Evolutionary conservation across 306 rosid genomes (phyloP).

Genomic region (cucumber (Cucumis sativus)): DNA sequence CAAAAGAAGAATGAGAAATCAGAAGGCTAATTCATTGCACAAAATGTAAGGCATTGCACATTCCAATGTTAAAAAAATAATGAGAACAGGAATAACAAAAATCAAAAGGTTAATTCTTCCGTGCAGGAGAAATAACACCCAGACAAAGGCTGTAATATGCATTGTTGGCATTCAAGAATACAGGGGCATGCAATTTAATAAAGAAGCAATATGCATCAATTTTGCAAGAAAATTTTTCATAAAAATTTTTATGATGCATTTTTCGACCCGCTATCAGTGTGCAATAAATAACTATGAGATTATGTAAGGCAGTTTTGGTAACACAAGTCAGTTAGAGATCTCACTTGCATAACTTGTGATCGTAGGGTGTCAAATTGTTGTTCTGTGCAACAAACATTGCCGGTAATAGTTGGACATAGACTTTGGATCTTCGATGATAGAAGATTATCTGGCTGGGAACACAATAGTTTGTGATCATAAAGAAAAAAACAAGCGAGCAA

Average conservation of each 20-base stretch:
- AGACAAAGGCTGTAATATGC: neutral
- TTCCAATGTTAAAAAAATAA: neutral
- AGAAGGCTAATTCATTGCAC: neutral
- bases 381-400: conserved; percentile 90
- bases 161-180: neutral
- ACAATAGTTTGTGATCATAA: conserved; percentile 8
- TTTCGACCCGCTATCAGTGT: neutral
- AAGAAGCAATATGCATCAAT: neutral
- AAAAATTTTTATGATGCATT: neutral
- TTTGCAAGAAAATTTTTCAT: neutral
- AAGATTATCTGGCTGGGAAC: conserved; percentile 81
- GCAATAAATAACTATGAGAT: neutral
- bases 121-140: neutral
- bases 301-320: neutral
- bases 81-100: neutral
- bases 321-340: neutral
- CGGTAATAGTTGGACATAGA: conserved; percentile 87
- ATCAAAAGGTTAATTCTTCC: neutral
- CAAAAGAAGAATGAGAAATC: neutral
- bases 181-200: neutral
- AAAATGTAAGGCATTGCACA: neutral
- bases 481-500: neutral
- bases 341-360: conserved; percentile 83
- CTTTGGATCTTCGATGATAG: conserved; percentile 93
- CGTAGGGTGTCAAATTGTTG: conserved; percentile 74